phyloP scores from a whole-genome alignment of 1,284 basidiomycete species.

The Coniferiporia sulphurascens region DNA sequence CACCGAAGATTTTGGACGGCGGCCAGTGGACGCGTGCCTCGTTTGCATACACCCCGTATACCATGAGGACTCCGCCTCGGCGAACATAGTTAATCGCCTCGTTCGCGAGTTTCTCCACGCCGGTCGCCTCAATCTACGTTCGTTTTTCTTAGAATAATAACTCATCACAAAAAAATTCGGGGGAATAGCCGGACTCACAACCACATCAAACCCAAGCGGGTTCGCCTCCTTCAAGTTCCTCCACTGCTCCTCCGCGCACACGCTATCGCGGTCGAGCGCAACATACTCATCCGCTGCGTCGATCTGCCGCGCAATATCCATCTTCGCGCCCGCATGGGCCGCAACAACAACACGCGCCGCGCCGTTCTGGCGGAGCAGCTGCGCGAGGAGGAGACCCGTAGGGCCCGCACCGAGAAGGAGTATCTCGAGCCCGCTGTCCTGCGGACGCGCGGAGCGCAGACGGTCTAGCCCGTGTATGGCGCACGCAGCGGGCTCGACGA shows the following conservation, averaged over 20 bases:
- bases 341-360: conserved; percentile 45
- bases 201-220: conserved; percentile 59
- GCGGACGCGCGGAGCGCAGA: conserved; percentile 27
- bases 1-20: conserved; percentile 55
- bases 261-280: conserved; percentile 49
- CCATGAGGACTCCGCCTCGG: conserved; percentile 44
- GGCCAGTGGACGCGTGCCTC: conserved; percentile 51
- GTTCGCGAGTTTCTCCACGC: conserved; percentile 52
- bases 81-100: conserved; percentile 58
- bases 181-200: conserved; percentile 29
- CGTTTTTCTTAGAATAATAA: conserved; percentile 11
- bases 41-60: conserved; percentile 59
- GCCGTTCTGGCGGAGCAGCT: conserved; percentile 55
- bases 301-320: conserved; percentile 50
- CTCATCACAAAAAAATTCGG: background rate
- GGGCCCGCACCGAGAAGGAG: conserved; percentile 48
- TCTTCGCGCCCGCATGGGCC: conserved; percentile 56
- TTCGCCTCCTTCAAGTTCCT: conserved; percentile 52
- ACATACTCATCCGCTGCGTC: conserved; percentile 51
- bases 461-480: conserved; percentile 62
- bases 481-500: conserved; percentile 59
- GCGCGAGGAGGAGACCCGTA: conserved; percentile 55
- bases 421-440: conserved; percentile 49
- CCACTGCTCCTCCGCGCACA: conserved; percentile 50
- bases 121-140: conserved; percentile 47